Evolutionary conservation across 768 basidiomycete species (phyloP).

Genomic region (Stropharia rugosoannulata): DNA sequence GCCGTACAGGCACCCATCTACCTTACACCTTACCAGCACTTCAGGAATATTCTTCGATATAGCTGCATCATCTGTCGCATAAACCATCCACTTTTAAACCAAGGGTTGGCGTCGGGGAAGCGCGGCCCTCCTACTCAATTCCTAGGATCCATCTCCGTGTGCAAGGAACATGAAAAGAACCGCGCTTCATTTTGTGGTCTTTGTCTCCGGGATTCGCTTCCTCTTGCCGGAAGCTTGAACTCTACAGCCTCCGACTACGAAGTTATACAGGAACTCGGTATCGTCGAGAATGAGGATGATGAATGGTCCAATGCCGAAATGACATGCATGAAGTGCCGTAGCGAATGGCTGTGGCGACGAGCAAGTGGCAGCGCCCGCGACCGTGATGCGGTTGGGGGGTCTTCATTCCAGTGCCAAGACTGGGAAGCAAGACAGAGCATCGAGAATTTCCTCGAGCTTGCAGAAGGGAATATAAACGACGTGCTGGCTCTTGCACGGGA

Average conservation of each 20-base stretch:
- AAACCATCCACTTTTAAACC: slow-evolving; percentile 51
- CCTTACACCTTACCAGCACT: slow-evolving; percentile 57
- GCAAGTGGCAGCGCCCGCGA: slow-evolving; percentile 48
- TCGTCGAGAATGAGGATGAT: slow-evolving; percentile 72
- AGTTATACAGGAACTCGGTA: slow-evolving; percentile 35
- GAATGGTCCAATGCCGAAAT: slow-evolving; percentile 65
- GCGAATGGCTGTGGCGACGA: slow-evolving; percentile 64
- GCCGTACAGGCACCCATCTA: slow-evolving; percentile 32
- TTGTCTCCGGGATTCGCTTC: slow-evolving; percentile 60
- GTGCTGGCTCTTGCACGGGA: slow-evolving; percentile 64
- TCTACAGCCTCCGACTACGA: slow-evolving; percentile 20
- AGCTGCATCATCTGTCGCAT: slow-evolving; percentile 71
- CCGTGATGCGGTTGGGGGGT: slow-evolving; percentile 57
- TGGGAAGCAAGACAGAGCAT: slow-evolving; percentile 70
- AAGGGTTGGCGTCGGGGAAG: slow-evolving; percentile 54
- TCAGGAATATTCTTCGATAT: slow-evolving; percentile 51
- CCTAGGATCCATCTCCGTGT: slow-evolving; percentile 49
- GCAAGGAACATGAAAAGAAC: slow-evolving; percentile 63
- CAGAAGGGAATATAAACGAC: slow-evolving; percentile 64
- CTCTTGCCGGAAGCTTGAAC: slow-evolving; percentile 24
- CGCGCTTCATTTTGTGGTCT: slow-evolving; percentile 57
- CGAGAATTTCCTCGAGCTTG: slow-evolving; percentile 72
- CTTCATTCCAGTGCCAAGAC: slow-evolving; percentile 38
- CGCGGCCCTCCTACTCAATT: slow-evolving; percentile 39
- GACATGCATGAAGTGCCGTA: slow-evolving; percentile 67